These are phyloP conservation scores for Colletotrichum truncatum DNA, from an alignment of 2,329 filamentous ascomycete species.

Conservation along the genomic window DNA sequence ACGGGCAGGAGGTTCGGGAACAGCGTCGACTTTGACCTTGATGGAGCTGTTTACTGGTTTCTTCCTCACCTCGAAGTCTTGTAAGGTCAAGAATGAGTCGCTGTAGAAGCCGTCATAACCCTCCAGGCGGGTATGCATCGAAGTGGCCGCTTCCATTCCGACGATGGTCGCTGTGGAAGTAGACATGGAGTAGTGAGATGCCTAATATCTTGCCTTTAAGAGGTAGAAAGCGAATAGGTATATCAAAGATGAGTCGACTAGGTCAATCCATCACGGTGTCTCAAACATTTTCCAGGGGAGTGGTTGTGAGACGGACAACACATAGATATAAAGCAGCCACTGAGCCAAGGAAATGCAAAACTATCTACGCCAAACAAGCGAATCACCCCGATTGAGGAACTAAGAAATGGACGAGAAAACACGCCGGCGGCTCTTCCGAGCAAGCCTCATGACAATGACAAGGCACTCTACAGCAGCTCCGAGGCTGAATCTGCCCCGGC, in stretches of 20 bases:
- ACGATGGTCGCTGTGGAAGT: neutral
- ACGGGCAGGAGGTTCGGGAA: neutral
- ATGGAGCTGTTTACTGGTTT: neutral
- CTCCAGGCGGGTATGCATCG: constrained; percentile 23
- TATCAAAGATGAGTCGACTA: neutral
- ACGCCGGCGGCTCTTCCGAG: neutral
- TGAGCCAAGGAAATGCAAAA: neutral
- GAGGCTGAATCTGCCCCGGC: constrained; percentile 19
- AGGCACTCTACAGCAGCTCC: constrained; percentile 14
- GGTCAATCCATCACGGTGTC: neutral
- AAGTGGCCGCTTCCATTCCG: neutral
- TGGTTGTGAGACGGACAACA: neutral
- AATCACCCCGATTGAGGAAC: neutral
- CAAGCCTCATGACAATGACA: constrained; percentile 12
- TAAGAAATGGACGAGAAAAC: neutral
- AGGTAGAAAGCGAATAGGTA: neutral
- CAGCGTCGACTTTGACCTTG: neutral
- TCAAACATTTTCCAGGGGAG: neutral
- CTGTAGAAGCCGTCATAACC: constrained; percentile 40
- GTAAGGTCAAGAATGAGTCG: constrained; percentile 39
- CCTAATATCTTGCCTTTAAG: neutral
- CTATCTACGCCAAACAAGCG: neutral
- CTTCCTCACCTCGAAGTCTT: constrained; percentile 17
- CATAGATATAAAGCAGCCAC: neutral
- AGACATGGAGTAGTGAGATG: neutral